Evolutionary conservation across 2,329 filamentous ascomycete genomes (phyloP), one percentile per base, ranked within the genome.

Genomic region (Colletotrichum karsti): DNA sequence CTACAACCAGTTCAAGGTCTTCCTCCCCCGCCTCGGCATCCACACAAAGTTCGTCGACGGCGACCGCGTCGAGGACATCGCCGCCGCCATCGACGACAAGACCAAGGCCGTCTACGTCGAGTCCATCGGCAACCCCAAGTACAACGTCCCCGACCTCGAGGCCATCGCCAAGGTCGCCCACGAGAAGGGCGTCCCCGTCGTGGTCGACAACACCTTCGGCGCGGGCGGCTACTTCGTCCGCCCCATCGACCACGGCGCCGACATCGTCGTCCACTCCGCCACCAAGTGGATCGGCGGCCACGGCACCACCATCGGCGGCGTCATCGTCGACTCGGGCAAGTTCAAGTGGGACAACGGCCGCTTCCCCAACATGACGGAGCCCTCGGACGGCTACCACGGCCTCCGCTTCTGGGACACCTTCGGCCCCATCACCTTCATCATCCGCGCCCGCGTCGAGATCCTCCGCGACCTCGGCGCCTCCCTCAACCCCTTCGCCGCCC

Each of bases 231-330:
- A 93, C 86, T 97, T 93, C 79, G 85, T 91, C 73, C 90, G 92
- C 7, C 95, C 95, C 42, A 95, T 98, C 74, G 91, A 95, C 24
- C 92, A 97, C 79, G 95, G 95, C 62, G 95, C 93, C 71, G 95
- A 98, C 77, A 97, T 98, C 69, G 92, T 98, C 58, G 93, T 97
- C 24, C 94, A 98, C 86, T 96, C 93, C 41, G 94, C 94, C 10
- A 97, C 95, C 66, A 98, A 98, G 82, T 98, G 95, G 95, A 98
- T 98, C 70, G 95, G 95, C 64, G 95, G 95, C 44, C 95, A 98
- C 80, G 95, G 95, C 69, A 97, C 95, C 42, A 97, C 95, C 26
- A 93, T 98, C 72, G 95, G 88, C 65, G 95, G 95, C 69, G 88
- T 97, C 46, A 88, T 98, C 35, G 85, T 98, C 71, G 95, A 98